Percentiles rank a stretch among this genome's conserved stretches.
Conservation (phyloP, 2,329 filamentous ascomycete species). For the Fusarium sp. region DNA sequence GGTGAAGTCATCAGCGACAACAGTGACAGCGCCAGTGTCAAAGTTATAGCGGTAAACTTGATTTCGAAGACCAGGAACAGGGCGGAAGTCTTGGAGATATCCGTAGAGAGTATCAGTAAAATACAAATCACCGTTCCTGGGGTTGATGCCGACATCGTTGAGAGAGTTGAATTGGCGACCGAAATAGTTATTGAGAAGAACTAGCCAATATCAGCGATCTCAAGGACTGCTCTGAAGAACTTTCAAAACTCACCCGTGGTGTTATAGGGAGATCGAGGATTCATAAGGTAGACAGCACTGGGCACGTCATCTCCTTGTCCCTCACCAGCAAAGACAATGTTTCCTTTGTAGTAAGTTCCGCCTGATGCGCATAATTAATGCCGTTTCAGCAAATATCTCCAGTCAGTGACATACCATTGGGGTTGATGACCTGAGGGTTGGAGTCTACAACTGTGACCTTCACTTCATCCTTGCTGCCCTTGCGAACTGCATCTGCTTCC, state of each 20-base stretch:
- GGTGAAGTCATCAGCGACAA: slow-evolving; percentile 69
- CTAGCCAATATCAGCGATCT: slow-evolving; percentile 36
- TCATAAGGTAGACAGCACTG: slow-evolving; percentile 43
- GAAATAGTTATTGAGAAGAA: slow-evolving; percentile 70
- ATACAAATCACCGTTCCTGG: slow-evolving; percentile 68
- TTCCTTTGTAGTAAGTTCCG: slow-evolving; percentile 63
- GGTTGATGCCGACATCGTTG: slow-evolving; percentile 69
- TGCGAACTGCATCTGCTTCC: slow-evolving; percentile 55
- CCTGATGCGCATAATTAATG: slow-evolving; percentile 50
- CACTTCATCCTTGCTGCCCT: slow-evolving; percentile 51
- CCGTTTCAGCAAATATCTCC: rapidly evolving
- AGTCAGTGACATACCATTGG: slow-evolving; percentile 56
- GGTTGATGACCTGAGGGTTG: slow-evolving; percentile 62
- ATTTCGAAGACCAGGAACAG: slow-evolving; percentile 64
- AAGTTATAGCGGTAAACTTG: slow-evolving; percentile 71
- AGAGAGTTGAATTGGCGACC: slow-evolving; percentile 71
- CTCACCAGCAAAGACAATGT: slow-evolving; percentile 64
- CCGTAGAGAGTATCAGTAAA: slow-evolving; percentile 74
- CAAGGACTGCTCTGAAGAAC: too few relatives aligned
- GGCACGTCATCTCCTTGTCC: slow-evolving; percentile 59
- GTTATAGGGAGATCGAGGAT: slow-evolving; percentile 61
- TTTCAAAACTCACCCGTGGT: slow-evolving; percentile 61
- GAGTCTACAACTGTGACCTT: slow-evolving; percentile 59
- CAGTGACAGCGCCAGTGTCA: slow-evolving; percentile 63
- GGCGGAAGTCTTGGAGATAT: slow-evolving; percentile 69